Evolutionary conservation across 2,329 filamentous ascomycete genomes (phyloP), one percentile per base, ranked within the genome.

Genomic region (Xylaria sp.): DNA sequence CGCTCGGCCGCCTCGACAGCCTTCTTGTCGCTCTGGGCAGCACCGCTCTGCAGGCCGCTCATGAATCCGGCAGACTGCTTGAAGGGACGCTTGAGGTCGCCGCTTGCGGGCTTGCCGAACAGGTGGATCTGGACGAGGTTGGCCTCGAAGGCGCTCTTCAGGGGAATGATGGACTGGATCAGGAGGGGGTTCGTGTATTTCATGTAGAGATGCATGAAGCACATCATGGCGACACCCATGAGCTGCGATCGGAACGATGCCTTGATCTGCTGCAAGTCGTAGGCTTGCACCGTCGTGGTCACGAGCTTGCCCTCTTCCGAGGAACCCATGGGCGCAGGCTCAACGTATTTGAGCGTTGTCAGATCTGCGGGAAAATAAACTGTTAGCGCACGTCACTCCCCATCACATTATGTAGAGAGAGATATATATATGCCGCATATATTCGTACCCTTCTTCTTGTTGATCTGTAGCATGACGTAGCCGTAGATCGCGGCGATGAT

Each of bases 171-270:
- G 82, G 92, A 97, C 89, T 99, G 96, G 85, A 99, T 97, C 78
- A 98, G 87, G 61, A 99, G 92, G 51, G 96, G 96, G 90, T 98
- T 99, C 85, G 94, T 98, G 91, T 98, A 99, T 83, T 98, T 94
- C 88, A 99, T 92, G 90, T 98, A 99, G 71, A 99, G 75, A 86
- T 99, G 96, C 95, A 99, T 98, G 79, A 98, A 93, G 71, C 84
- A 90, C 95, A 99, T 98, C 94, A 99, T 99, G 82, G 89, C 94
- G 68, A 99, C 87, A 70, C 96, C 96, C 93, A 97, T 98, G 78
- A 97, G 84, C 85, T 98, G 95, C 73, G 91, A 89, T 83, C 96
- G 96, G 88, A 95, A 93, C 74, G 94, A 88, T 73, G 89, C 86
- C 84, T 92, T 92, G 80, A 98, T 88, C 86, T 98, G 95, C 77